Evolutionary conservation across 768 basidiomycete species (phyloP).

Genomic region (Solioccasus polychromus): DNA sequence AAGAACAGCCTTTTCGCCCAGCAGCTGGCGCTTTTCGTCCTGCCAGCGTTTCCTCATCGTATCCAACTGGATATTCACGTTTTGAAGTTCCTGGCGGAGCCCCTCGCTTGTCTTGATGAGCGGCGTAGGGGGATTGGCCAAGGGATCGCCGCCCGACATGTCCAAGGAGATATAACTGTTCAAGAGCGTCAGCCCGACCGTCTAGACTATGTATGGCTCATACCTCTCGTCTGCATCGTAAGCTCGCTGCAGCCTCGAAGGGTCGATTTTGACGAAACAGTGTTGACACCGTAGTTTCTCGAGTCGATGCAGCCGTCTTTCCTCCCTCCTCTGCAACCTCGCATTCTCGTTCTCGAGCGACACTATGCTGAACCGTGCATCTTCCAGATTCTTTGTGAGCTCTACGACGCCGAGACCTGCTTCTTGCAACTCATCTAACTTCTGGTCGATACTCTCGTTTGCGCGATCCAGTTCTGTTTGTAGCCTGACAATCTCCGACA

Average conservation of each 20-base stretch:
- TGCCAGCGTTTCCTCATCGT: conserved; percentile 69
- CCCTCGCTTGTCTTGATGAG: conserved; percentile 66
- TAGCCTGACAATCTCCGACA: conserved; percentile 71
- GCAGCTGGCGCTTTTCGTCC: conserved; percentile 56
- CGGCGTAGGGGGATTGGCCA: conserved; percentile 62
- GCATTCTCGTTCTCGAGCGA: conserved; percentile 67
- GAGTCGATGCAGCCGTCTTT: conserved; percentile 60
- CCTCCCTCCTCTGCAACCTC: conserved; percentile 62
- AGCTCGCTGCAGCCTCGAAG: conserved; percentile 39
- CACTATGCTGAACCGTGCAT: conserved; percentile 57
- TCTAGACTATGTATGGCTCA: neutral
- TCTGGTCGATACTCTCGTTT: conserved; percentile 85
- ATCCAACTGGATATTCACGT: conserved; percentile 62
- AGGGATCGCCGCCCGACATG: conserved; percentile 43
- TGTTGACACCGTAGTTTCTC: conserved; percentile 65
- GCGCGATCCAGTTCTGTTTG: conserved; percentile 75
- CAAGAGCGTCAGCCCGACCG: conserved; percentile 6
- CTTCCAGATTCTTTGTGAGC: conserved; percentile 67
- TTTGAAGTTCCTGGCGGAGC: conserved; percentile 54
- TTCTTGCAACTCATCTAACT: conserved; percentile 81
- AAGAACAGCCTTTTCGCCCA: conserved; percentile 70
- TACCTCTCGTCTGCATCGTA: conserved; percentile 64
- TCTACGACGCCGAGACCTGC: conserved; percentile 73
- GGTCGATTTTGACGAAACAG: conserved; percentile 62
- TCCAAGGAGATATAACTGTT: conserved; percentile 50